A percentile compares a stretch with the other conserved stretches of the same genome.
Conservation (phyloP, 805 yeast species). For the Suhomyces vadensis region DNA sequence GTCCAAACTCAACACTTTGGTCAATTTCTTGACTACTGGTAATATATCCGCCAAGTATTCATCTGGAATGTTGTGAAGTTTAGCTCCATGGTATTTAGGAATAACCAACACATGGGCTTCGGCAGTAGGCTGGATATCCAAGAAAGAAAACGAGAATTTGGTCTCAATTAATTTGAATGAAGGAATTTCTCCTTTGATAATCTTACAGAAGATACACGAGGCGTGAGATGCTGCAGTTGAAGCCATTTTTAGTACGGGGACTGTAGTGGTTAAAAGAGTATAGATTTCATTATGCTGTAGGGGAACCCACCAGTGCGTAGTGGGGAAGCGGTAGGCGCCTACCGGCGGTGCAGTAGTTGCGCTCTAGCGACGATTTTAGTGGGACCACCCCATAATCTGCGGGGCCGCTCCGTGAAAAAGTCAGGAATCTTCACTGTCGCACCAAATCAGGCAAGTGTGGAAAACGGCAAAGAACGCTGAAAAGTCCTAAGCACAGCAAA, state of each 20-base stretch:
- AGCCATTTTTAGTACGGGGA: conserved; percentile 5
- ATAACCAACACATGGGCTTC: conserved; percentile 87
- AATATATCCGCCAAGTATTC: conserved; percentile 82
- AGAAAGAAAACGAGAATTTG: conserved; percentile 73
- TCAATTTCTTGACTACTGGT: conserved; percentile 86
- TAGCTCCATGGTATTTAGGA: conserved; percentile 93
- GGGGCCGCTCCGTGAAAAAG: no score
- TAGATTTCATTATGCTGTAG: no score
- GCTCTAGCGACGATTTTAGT: no score
- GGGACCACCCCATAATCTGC: no score
- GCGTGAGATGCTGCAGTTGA: conserved; percentile 43
- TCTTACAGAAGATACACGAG: conserved; percentile 88
- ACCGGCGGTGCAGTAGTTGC: no score
- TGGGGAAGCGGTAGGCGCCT: no score
- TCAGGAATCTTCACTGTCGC: no score
- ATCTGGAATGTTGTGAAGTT: conserved; percentile 89
- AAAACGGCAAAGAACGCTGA: no score
- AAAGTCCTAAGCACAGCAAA: no score
- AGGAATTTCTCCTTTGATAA: conserved; percentile 94
- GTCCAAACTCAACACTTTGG: conserved; percentile 66
- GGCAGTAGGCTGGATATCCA: conserved; percentile 92
- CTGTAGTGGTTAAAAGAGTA: conserved; percentile 1
- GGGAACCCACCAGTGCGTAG: no score
- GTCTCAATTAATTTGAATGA: conserved; percentile 89
- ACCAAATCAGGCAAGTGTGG: no score